These are phyloP conservation scores for Extremus antarcticus DNA, from an alignment of 495 filamentous ascomycete genomes.

Conservation along the genomic window DNA sequence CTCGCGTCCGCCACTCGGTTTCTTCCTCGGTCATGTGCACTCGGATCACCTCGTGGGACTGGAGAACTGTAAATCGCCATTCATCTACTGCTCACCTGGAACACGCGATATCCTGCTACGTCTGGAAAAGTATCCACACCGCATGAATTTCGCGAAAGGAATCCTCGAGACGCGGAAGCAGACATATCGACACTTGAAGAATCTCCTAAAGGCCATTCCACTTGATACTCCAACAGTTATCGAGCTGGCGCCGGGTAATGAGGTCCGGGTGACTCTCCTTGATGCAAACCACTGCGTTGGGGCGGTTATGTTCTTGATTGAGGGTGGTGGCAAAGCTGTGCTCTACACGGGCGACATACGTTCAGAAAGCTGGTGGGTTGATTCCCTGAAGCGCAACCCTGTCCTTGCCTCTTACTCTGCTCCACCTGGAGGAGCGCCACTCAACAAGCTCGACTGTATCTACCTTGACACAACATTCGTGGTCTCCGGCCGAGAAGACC, in stretches of 20 bases:
- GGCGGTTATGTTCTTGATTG: conserved; percentile 89
- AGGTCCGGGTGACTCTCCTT: conserved; percentile 70
- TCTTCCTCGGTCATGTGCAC: conserved; percentile 88
- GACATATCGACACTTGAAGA: conserved; percentile 64
- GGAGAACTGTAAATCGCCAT: conserved; percentile 62
- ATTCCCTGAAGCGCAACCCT: conserved; percentile 56
- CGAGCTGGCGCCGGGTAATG: conserved; percentile 55
- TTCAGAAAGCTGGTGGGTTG: conserved; percentile 60
- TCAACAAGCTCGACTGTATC: conserved; percentile 51
- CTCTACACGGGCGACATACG: conserved; percentile 92
- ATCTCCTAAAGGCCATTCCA: conserved; percentile 69
- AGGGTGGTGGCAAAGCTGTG: conserved; percentile 61
- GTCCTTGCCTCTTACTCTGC: conserved; percentile 57
- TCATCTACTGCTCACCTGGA: conserved; percentile 81
- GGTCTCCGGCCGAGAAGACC: conserved; percentile 29
- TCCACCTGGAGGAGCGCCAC: background rate
- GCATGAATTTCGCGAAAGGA: conserved; percentile 68
- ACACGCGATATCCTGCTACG: conserved; percentile 65
- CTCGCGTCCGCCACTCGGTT: conserved; percentile 57
- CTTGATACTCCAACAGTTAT: conserved; percentile 70
- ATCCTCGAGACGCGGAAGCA: conserved; percentile 60
- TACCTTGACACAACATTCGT: conserved; percentile 84
- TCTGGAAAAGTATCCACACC: conserved; percentile 65
- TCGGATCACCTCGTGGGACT: conserved; percentile 82
- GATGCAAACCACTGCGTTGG: conserved; percentile 91